Evolutionary conservation across 345 rosid genomes (phyloP), one percentile per base, ranked within the genome.

Genomic region (Psidium guajava): DNA sequence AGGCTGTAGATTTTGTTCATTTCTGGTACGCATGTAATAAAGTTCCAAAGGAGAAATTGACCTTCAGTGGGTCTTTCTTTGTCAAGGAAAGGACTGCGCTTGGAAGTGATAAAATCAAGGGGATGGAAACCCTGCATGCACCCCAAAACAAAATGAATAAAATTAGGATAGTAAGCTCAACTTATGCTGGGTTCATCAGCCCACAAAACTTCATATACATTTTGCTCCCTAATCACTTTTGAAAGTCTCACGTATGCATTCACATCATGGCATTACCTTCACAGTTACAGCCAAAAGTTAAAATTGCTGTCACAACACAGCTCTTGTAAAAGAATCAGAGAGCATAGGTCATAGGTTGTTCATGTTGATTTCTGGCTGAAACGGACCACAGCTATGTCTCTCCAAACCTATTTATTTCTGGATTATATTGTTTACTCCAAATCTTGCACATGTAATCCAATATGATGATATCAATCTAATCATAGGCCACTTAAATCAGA

Each of bases 51-150:
- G 10, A 53, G 84, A 53, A 82, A 54, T 32, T 82, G 13, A 97
- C 99, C 98, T 94, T 92, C 83, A 97, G 89, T 8, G 83, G 87
- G 74, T 95, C 97, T 85, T 93, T 91, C 88, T 93, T 95, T 21
- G 96, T 88, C 93, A 97, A 86, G 18, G 99, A 97, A 90, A 96
- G 89, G 84, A 95, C 96, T 6, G 98, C 91, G 47, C 94, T 93
- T 85, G 99, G 97, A 88, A 94, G 93, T 75, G 99, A 92, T 83
- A 97, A 82, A 87, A 97, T 95, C 87, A 97, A 89, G 11, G 99
- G 99, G 88, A 96, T 92, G 84, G 95, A 88, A 87, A 95, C 87
- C 90, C 98, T 97, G 93, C 89, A 91, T 59, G 75, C 85, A 52
- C 53, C 90, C 24, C 58, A 36, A 86, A 86, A 73, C 24, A 20